phyloP scores from a whole-genome alignment of 345 rosid species.

The Acer saccharum region DNA sequence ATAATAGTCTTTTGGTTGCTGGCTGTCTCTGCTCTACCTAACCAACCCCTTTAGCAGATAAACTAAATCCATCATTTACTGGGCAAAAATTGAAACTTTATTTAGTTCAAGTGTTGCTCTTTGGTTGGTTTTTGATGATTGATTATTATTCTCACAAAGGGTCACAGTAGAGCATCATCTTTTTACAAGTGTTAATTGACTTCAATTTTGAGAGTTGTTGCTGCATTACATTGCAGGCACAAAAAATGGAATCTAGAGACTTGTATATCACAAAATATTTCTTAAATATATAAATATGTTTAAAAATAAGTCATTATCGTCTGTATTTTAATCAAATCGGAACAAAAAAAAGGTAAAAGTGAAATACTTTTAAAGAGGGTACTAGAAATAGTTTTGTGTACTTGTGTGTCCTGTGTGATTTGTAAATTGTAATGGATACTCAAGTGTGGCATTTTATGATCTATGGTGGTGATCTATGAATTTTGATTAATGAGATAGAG shows the following conservation, averaged over 20 bases:
- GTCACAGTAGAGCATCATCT: background rate
- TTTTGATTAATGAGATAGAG: background rate
- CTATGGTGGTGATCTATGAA: background rate
- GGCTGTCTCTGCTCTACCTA: background rate
- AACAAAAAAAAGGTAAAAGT: too few species aligned
- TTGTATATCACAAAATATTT: background rate
- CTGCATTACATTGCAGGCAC: background rate
- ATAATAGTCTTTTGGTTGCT: background rate
- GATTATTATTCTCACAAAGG: background rate
- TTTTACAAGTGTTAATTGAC: background rate
- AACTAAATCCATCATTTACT: slow-evolving; percentile 3
- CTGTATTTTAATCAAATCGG: too few species aligned
- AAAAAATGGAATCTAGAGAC: background rate
- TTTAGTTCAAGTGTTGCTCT: background rate
- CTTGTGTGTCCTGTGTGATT: background rate
- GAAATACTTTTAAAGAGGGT: background rate
- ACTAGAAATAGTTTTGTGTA: background rate
- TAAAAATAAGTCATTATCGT: too few species aligned
- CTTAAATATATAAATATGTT: too few species aligned
- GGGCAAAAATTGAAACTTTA: background rate
- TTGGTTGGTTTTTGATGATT: background rate
- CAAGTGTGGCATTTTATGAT: background rate
- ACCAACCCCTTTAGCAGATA: slow-evolving; percentile 10
- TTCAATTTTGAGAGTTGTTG: background rate
- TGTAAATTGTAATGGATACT: background rate